Conservation (phyloP, 805 yeast species). For the Torulaspora indica region DNA sequence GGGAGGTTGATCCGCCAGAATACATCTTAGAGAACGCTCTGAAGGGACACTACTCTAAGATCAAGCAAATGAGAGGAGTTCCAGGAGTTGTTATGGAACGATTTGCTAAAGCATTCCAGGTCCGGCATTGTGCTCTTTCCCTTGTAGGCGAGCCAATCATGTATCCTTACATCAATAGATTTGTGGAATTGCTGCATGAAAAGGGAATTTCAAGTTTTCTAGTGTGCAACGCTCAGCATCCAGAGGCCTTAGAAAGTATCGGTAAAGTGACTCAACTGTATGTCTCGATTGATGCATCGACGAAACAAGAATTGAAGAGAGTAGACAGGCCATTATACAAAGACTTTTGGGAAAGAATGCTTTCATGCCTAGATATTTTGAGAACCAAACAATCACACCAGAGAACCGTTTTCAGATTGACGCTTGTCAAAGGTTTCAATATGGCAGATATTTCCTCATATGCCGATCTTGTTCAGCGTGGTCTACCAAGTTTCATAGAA, state of each 20-base stretch:
- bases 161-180: constrained; percentile 85
- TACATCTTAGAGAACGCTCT: constrained; percentile 78
- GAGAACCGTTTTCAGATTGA: constrained; percentile 85
- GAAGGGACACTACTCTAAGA: constrained; percentile 83
- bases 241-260: constrained; percentile 66
- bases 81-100: constrained; percentile 90
- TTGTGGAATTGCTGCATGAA: constrained; percentile 73
- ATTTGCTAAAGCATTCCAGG: constrained; percentile 85
- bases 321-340: constrained; percentile 86
- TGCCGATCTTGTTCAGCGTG: constrained; percentile 80
- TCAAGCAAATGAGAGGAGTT: constrained; percentile 91
- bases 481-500: constrained; percentile 81
- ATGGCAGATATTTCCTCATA: constrained; percentile 75
- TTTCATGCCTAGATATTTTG: constrained; percentile 73
- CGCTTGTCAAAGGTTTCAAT: constrained; percentile 89
- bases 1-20: constrained; percentile 92
- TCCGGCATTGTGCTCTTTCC: constrained; percentile 86
- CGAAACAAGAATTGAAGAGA: constrained; percentile 68
- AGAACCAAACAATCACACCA: constrained; percentile 70
- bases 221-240: constrained; percentile 96
- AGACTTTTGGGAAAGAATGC: constrained; percentile 89
- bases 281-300: constrained; percentile 93
- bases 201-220: constrained; percentile 77
- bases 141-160: constrained; percentile 93
- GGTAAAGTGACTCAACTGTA: constrained; percentile 83